A percentile compares a stretch with the other conserved stretches of the same genome.
These are phyloP conservation scores for Dactylonectria estremocensis DNA, from an alignment of 2,329 filamentous ascomycete species.

Conservation along the genomic window DNA sequence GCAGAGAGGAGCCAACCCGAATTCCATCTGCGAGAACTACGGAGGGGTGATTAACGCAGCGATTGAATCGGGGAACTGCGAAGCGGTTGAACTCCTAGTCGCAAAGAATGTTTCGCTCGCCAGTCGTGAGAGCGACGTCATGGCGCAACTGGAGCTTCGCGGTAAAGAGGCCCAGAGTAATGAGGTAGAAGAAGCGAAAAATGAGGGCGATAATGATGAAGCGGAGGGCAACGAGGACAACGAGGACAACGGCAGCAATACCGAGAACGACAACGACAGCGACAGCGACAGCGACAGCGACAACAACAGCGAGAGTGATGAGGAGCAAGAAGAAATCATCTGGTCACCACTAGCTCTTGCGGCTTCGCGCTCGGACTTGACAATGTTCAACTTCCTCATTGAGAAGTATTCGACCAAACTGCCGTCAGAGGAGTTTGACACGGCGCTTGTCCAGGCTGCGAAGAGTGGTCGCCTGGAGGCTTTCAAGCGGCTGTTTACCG, in stretches of 20 bases:
- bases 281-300: no score
- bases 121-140: constrained; percentile 18
- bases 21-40: constrained; percentile 48
- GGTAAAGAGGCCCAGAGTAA: no score
- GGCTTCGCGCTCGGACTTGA: constrained; percentile 55
- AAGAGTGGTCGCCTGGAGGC: constrained; percentile 57
- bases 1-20: constrained; percentile 54
- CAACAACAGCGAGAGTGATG: no score
- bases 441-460: constrained; percentile 57
- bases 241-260: no score
- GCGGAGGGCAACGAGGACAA: no score
- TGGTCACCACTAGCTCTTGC: constrained; percentile 56
- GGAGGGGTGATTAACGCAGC: constrained; percentile 58
- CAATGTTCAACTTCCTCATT: constrained; percentile 60
- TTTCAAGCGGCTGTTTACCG: constrained; percentile 54
- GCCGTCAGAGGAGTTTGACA: constrained; percentile 56
- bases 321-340: no score
- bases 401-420: constrained; percentile 57
- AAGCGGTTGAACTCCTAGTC: constrained; percentile 58
- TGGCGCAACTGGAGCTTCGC: no score
- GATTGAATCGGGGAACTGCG: constrained; percentile 58
- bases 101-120: constrained; percentile 54
- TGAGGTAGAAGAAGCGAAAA: no score
- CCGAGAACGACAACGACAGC: no score
- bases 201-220: constrained; percentile 29